Conservation (phyloP, 495 filamentous ascomycete species). For the Trichocladium antarcticum region DNA sequence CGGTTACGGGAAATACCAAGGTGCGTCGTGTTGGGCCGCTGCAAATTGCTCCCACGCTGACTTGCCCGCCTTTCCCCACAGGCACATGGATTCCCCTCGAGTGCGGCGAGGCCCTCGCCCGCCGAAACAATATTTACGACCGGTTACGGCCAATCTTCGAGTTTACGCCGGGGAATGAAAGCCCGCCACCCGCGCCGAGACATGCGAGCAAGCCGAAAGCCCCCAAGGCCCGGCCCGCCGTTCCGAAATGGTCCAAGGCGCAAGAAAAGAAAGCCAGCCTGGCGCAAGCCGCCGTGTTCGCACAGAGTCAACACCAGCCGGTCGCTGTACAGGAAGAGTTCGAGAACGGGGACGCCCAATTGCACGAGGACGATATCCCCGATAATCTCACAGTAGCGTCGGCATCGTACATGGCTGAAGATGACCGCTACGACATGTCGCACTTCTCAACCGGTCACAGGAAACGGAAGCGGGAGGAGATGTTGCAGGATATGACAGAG, state of each 20-base stretch:
- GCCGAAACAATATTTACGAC: slow-evolving; percentile 72
- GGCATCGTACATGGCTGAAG: slow-evolving; percentile 71
- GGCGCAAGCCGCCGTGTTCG: slow-evolving; percentile 13
- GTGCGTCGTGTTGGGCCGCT: slow-evolving; percentile 29
- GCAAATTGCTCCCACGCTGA: neutral
- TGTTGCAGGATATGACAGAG: slow-evolving; percentile 55
- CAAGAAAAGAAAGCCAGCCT: slow-evolving; percentile 13
- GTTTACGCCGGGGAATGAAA: slow-evolving; percentile 70
- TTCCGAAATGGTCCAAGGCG: slow-evolving; percentile 41
- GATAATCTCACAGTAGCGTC: slow-evolving; percentile 71
- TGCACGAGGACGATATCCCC: slow-evolving; percentile 69
- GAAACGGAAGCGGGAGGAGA: slow-evolving; percentile 68
- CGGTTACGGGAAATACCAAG: slow-evolving; percentile 97
- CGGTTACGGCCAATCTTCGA: slow-evolving; percentile 81
- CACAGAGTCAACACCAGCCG: slow-evolving; percentile 22
- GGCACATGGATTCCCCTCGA: slow-evolving; percentile 93
- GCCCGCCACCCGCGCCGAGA: slow-evolving; percentile 87
- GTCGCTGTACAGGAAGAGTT: slow-evolving; percentile 33
- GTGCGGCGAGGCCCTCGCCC: slow-evolving; percentile 67
- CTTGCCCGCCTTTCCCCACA: slow-evolving; percentile 26
- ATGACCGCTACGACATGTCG: slow-evolving; percentile 57
- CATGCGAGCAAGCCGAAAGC: slow-evolving; percentile 70
- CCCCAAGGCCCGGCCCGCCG: slow-evolving; percentile 46
- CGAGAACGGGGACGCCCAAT: slow-evolving; percentile 41
- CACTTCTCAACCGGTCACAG: slow-evolving; percentile 57